A percentile compares a stretch with the other conserved stretches of the same genome.
phyloP scores from a whole-genome alignment of 768 basidiomycete genomes.

The Trametes coccinea region DNA sequence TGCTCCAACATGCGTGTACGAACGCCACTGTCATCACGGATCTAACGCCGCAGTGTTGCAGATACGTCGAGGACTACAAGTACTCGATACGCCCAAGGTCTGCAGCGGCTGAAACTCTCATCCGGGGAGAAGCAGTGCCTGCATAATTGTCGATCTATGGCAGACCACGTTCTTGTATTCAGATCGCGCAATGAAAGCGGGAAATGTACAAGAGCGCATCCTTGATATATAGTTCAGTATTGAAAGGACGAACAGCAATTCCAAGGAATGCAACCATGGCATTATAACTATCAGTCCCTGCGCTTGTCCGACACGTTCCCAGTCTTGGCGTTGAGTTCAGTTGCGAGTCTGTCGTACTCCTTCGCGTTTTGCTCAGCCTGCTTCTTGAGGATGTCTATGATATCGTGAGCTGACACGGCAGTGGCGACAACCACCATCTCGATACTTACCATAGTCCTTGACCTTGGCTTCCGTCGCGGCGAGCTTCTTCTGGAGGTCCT shows the following conservation, averaged over 20 bases:
- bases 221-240: not conserved
- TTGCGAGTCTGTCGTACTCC: slow-evolving; percentile 83
- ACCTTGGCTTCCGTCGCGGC: slow-evolving; percentile 56
- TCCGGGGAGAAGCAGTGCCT: not conserved
- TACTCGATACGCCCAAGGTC: not conserved
- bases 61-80: not conserved
- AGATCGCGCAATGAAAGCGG: too few relatives aligned
- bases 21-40: not conserved
- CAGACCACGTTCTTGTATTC: not conserved
- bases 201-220: too few relatives aligned
- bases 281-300: slow-evolving; percentile 44
- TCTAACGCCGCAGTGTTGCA: not conserved
- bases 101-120: not conserved
- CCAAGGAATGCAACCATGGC: too few relatives aligned
- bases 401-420: not conserved
- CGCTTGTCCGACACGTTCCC: slow-evolving; percentile 65
- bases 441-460: slow-evolving; percentile 44
- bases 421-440: not conserved
- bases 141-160: not conserved
- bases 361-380: slow-evolving; percentile 76
- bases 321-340: slow-evolving; percentile 70
- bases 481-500: slow-evolving; percentile 68
- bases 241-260: not conserved
- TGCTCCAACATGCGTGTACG: not conserved
- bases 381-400: slow-evolving; percentile 73